phyloP scores from a whole-genome alignment of 2,329 filamentous ascomycete species.

The Fusarium pseudoanthophilum region DNA sequence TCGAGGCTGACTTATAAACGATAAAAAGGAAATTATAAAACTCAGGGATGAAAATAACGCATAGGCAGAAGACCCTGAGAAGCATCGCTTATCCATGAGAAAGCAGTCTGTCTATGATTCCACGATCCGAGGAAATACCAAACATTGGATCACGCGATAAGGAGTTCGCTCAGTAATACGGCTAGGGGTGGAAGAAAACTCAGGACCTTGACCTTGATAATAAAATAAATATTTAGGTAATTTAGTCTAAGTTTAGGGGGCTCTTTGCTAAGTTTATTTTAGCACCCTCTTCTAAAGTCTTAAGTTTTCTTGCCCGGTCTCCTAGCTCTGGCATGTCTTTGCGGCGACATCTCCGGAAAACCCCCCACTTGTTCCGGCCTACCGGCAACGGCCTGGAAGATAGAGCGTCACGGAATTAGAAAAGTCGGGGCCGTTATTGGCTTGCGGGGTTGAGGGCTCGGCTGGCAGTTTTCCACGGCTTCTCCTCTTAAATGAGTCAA shows the following conservation, averaged over 20 bases:
- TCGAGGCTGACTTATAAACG: neutral
- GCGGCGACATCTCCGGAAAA: conserved; percentile 16
- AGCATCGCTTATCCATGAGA: neutral
- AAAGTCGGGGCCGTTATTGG: conserved; percentile 46
- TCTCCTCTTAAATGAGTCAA: neutral
- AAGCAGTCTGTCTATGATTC: neutral
- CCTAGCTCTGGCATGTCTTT: neutral
- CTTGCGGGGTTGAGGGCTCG: neutral
- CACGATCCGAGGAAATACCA: conserved; percentile 25
- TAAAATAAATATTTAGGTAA: neutral
- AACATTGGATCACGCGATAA: conserved; percentile 2
- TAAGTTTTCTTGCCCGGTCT: no score
- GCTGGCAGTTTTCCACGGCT: conserved; percentile 13
- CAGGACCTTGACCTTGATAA: neutral
- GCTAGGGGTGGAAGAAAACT: neutral
- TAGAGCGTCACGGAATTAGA: conserved; percentile 38
- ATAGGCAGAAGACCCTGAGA: no score
- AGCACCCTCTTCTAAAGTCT: neutral
- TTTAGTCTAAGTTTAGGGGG: neutral
- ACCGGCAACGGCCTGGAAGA: conserved; percentile 25
- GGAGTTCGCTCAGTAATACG: neutral
- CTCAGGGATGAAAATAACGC: neutral
- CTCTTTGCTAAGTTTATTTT: neutral
- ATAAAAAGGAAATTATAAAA: neutral
- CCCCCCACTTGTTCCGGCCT: conserved; percentile 25